Evolutionary conservation across 768 basidiomycete genomes (phyloP).

Genomic region (Boletellus ananas): DNA sequence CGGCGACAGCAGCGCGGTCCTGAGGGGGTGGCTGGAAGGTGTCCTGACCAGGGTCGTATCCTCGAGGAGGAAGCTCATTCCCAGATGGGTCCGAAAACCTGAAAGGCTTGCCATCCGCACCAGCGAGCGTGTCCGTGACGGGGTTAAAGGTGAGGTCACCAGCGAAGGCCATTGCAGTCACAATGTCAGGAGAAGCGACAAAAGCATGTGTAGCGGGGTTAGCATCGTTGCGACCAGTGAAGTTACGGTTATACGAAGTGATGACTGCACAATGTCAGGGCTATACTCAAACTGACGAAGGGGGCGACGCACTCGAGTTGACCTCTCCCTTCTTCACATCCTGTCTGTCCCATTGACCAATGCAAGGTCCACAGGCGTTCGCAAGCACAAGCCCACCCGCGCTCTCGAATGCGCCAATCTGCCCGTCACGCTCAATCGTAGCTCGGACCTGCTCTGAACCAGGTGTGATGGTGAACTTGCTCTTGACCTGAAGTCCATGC

Average conservation of each 20-base stretch:
- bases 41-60: slow-evolving; percentile 95
- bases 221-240: slow-evolving; percentile 99
- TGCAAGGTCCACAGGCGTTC: slow-evolving; percentile 98
- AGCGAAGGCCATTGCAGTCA: slow-evolving; percentile 95
- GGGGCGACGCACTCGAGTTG: slow-evolving; percentile 77
- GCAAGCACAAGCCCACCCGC: slow-evolving; percentile 93
- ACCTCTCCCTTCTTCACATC: slow-evolving; percentile 96
- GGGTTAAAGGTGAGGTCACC: slow-evolving; percentile 97
- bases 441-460: slow-evolving; percentile 98
- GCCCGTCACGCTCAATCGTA: slow-evolving; percentile 94
- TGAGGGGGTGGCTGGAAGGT: slow-evolving; percentile 94
- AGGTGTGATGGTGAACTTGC: slow-evolving; percentile 96
- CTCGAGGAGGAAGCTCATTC: slow-evolving; percentile 88
- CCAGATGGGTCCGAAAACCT: slow-evolving; percentile 93
- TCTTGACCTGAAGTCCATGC: slow-evolving; percentile 86
- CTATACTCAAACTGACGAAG: slow-evolving; percentile 27
- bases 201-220: slow-evolving; percentile 99
- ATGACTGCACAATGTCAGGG: slow-evolving; percentile 56
- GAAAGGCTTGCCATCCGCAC: slow-evolving; percentile 93
- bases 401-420: slow-evolving; percentile 81
- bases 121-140: slow-evolving; percentile 81
- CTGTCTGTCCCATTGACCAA: slow-evolving; percentile 97
- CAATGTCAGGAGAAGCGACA: slow-evolving; percentile 90
- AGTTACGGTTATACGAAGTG: slow-evolving; percentile 99
- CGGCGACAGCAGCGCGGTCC: slow-evolving; percentile 78